Conservation (phyloP, 176 grass and related monocot genomes). For the Areca catechu region DNA sequence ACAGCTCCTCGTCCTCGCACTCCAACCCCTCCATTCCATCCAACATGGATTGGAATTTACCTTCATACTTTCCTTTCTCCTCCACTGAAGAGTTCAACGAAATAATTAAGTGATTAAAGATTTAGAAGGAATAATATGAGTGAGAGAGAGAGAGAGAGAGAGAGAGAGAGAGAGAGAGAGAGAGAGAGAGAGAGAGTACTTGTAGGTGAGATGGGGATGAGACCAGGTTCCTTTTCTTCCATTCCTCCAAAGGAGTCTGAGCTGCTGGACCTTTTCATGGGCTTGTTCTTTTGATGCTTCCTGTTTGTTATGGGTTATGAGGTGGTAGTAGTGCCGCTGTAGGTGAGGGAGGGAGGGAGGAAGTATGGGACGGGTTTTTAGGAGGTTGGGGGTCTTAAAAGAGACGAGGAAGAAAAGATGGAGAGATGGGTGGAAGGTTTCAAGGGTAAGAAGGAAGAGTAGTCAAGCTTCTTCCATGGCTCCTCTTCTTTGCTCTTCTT, state of each 20-base stretch:
- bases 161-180: neutral
- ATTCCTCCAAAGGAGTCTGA: slow-evolving; percentile 35
- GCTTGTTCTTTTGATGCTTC: neutral
- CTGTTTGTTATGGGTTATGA: no score
- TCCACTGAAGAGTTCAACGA: neutral
- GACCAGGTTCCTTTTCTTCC: neutral
- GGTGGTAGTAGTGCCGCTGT: no score
- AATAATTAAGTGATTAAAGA: neutral
- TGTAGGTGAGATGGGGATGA: neutral
- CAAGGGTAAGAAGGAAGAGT: no score
- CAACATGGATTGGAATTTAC: neutral
- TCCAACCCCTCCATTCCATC: slow-evolving; percentile 1
- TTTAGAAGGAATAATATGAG: neutral
- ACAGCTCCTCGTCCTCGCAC: slow-evolving; percentile 13
- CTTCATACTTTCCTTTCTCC: slow-evolving; percentile 17
- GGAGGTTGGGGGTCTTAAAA: no score
- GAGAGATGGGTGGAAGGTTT: no score
- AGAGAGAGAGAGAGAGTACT: neutral
- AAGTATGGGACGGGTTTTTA: no score
- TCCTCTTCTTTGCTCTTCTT: no score
- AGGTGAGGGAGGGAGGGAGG: no score
- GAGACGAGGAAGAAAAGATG: no score
- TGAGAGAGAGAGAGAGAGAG: neutral
- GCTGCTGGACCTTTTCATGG: slow-evolving; percentile 48
- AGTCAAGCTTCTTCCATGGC: no score